Evolutionary conservation across 352 stramenopile genomes (phyloP), one percentile per base, ranked within the genome.

Genomic region (Globisporangium perplexum): DNA sequence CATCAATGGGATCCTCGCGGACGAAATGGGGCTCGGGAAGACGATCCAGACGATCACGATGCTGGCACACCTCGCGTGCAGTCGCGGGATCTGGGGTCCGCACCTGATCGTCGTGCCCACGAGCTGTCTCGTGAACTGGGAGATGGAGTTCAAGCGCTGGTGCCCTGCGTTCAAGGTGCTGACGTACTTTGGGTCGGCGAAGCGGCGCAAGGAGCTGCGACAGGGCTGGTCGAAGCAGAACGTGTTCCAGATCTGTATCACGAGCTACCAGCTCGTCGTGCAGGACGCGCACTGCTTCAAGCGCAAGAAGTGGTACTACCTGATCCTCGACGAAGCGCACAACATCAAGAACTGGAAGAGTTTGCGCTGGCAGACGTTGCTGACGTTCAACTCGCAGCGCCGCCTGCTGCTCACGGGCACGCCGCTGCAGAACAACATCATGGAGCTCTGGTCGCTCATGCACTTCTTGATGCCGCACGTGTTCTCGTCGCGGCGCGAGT

Each of bases 271-370:
- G 59, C 77, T 99, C 14, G 96, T 96, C 12, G 95, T 99, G 4
- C 93, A 98, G 64, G 97, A 99, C 69, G 85, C 95, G 4, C 92
- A 96, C 59, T 96, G 93, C 47, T 98, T 99, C 63, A 98, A 98
- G 58, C 77, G 96, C 31, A 99, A 98, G 58, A 98, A 98, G 57
- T 99, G 97, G 97, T 99, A 98, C 63, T 99, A 99, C 64, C 60
- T 99, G 8, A 98, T 99, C 47, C 66, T 99, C 4, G 97, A 99
- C 51, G 97, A 99, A 77, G 97, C 97, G 3, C 97, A 99, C 68
- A 98, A 99, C 63, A 99, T 99, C 68, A 99, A 99, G 69, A 99
- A 99, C 68, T 99, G 98, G 83, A 96, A 98, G 60, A 97, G 78
- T 53, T 82, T 98, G 64, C 74, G 97, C 7, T 99, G 97, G 97